phyloP scores from a whole-genome alignment of 441 rosid species.

The Corymbia calophylla region DNA sequence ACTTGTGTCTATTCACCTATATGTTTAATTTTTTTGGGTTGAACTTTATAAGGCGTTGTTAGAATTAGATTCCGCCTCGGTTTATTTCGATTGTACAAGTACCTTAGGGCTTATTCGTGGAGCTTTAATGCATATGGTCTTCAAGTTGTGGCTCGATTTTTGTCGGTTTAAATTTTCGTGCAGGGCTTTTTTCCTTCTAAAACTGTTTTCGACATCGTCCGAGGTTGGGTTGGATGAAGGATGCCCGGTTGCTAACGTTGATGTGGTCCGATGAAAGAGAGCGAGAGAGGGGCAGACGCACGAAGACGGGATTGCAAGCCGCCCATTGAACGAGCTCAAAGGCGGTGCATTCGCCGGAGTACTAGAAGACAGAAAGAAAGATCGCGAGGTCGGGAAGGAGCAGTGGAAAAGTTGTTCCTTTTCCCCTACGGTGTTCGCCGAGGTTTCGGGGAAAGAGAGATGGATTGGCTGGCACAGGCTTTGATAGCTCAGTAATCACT shows the following conservation, averaged over 20 bases:
- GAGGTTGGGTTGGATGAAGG: neutral
- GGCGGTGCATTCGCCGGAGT: neutral
- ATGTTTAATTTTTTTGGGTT: neutral
- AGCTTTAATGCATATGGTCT: neutral
- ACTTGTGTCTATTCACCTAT: neutral
- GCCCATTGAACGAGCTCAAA: neutral
- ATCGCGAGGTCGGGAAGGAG: neutral
- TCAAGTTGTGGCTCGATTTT: neutral
- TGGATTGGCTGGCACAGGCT: neutral
- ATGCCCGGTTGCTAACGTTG: neutral
- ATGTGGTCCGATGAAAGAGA: neutral
- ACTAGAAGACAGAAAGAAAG: neutral
- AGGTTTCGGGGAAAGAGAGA: neutral
- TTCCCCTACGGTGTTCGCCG: neutral
- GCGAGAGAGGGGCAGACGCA: neutral
- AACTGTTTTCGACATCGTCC: neutral
- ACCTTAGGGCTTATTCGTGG: neutral
- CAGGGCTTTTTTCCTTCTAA: neutral
- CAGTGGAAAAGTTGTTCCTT: too few relatives aligned
- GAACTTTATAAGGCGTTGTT: too few relatives aligned
- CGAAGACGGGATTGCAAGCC: neutral
- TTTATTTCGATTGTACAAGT: too few relatives aligned
- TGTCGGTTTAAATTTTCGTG: neutral
- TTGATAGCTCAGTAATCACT: neutral
- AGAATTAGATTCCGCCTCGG: neutral